Percentiles rank a stretch among this genome's conserved stretches.
Evolutionary conservation across 441 rosid species (phyloP).

Genomic region (Kokia cookei): DNA sequence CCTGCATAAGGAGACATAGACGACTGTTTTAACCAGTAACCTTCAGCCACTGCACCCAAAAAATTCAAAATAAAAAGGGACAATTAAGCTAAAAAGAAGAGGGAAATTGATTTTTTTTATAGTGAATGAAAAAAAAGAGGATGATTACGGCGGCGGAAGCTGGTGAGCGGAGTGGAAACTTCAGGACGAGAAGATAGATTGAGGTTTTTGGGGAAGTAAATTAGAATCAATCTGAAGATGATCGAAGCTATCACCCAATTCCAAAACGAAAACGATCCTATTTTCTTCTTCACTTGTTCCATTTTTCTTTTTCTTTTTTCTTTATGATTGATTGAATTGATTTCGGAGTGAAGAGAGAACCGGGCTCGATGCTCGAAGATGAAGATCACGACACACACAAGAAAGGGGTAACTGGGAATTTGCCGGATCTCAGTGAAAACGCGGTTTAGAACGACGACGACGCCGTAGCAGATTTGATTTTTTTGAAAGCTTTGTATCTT

Average conservation of each 20-base stretch:
- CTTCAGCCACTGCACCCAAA: constrained; percentile 46
- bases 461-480: neutral
- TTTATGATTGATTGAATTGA: neutral
- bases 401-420: neutral
- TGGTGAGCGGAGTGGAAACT: constrained; percentile 94
- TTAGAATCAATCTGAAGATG: constrained; percentile 49
- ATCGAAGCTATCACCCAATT: constrained; percentile 48
- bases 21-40: constrained; percentile 61
- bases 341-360: neutral
- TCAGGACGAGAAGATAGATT: constrained; percentile 82
- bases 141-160: constrained; percentile 83
- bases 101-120: neutral
- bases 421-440: neutral
- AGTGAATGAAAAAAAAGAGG: constrained; percentile 5
- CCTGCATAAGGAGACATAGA: constrained; percentile 63
- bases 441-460: neutral
- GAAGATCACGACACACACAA: neutral
- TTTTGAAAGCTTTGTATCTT: neutral
- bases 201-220: constrained; percentile 61
- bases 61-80: neutral
- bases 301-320: neutral
- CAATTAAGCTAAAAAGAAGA: neutral
- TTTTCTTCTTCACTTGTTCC: constrained; percentile 19
- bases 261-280: constrained; percentile 51
- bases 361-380: neutral